phyloP scores from a whole-genome alignment of 2,329 filamentous ascomycete genomes.

The Fonsecaea pugnacius region DNA sequence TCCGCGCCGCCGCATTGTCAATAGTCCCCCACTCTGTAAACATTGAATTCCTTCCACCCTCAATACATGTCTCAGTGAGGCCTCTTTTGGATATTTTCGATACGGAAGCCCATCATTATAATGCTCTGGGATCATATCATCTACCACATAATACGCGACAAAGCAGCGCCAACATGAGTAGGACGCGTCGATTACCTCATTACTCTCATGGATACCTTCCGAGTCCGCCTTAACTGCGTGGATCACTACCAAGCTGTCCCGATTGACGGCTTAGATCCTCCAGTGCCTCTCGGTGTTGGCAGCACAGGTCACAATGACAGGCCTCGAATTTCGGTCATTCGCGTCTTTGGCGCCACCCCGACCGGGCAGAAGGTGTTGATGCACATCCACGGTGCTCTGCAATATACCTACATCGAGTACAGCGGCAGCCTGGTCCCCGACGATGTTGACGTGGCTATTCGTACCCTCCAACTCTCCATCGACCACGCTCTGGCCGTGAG shows the following conservation, averaged over 20 bases:
- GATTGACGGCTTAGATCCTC: slow-evolving; percentile 74
- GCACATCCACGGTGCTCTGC: slow-evolving; percentile 93
- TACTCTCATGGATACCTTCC: slow-evolving; percentile 70
- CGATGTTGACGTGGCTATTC: slow-evolving; percentile 75
- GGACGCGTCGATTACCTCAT: slow-evolving; percentile 22
- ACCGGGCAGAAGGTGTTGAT: slow-evolving; percentile 95
- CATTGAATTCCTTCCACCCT: not conserved
- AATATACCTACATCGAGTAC: slow-evolving; percentile 93
- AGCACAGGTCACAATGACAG: slow-evolving; percentile 64
- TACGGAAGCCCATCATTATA: not conserved
- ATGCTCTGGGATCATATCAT: not conserved
- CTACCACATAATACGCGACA: not conserved
- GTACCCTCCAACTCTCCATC: slow-evolving; percentile 79
- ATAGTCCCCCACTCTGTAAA: not conserved
- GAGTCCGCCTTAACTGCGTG: slow-evolving; percentile 90
- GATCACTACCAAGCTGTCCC: slow-evolving; percentile 88
- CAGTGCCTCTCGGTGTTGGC: slow-evolving; percentile 62
- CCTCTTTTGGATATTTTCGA: not conserved
- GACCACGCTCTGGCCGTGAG: slow-evolving; percentile 86
- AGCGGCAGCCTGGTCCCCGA: slow-evolving; percentile 68
- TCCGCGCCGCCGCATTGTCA: slow-evolving; percentile 1
- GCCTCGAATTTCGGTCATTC: slow-evolving; percentile 80
- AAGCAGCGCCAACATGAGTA: slow-evolving; percentile 20
- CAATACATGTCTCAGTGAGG: not conserved
- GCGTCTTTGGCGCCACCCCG: slow-evolving; percentile 90